Evolutionary conservation across 768 basidiomycete species (phyloP), one percentile per base, ranked within the genome.

Genomic region (Trametes sanguinea): DNA sequence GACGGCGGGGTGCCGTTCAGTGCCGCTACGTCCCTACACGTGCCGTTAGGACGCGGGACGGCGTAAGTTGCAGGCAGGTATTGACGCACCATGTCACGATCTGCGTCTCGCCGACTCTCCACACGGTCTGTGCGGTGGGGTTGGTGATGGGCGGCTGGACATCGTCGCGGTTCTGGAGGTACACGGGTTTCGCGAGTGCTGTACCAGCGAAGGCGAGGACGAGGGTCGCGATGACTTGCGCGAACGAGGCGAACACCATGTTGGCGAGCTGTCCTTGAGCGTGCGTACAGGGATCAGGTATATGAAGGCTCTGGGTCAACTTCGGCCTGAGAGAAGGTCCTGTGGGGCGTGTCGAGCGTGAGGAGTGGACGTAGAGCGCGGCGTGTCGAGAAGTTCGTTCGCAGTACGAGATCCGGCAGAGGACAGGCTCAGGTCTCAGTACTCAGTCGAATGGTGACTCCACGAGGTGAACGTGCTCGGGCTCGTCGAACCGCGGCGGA

Each of bases 11-110:
- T 73, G 35, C 76, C 71, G 1, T 47, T 11, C 43, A 87, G 65
- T 22, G 72, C 65, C 9, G 71, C 63, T 13, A 60, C 57, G 42
- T 71, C 64, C 71, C 71, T 71, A 44, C 33, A 14, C 32, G 4
- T 45, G 7, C 22, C 29, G 37, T 16, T 27, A 5, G 51, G 6
- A 3, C 9, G 6, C 6, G 6, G 6, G 10, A 35, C 22, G 16
- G 22, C 22, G 1, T 22, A 17, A 27, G 6, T 11, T 1, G 60
- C 17, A 16, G 29, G 33, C 14, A 51, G 27, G 48, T 16, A 17
- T 7, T 44, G 45, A 57, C 60, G 30, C 37, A 69, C 85, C 85
- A 86, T 27, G 71, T 72, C 55, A 86, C 82, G 11, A 68, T 67
- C 61, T 79, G 75, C 1, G 22, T 54, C 10, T 70, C 68, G 13